phyloP scores from a whole-genome alignment of 116 monocot species.

The Cymodocea nodosa region DNA sequence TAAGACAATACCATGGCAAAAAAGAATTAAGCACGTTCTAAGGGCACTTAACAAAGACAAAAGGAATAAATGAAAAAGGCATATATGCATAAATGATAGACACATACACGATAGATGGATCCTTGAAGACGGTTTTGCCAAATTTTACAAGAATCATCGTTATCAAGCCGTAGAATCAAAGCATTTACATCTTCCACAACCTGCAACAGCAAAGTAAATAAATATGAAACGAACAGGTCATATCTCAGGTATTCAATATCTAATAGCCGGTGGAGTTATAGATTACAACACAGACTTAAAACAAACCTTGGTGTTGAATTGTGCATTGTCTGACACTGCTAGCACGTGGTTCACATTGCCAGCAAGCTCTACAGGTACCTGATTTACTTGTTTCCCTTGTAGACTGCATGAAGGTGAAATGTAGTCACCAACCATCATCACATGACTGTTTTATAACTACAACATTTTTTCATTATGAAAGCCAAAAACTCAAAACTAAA shows the following conservation, averaged over 20 bases:
- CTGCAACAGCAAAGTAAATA: conserved; percentile 15
- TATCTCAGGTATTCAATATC: neutral
- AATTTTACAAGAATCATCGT: conserved; percentile 42
- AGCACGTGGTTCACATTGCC: conserved; percentile 59
- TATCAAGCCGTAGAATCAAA: conserved; percentile 57
- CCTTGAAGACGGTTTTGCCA: conserved; percentile 89
- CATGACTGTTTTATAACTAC: no score
- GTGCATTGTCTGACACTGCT: conserved; percentile 59
- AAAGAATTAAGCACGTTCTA: neutral
- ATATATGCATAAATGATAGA: conserved; percentile 29
- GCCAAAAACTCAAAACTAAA: neutral
- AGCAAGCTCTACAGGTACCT: conserved; percentile 44
- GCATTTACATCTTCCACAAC: conserved; percentile 79
- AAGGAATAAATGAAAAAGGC: conserved; percentile 1
- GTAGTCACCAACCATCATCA: no score
- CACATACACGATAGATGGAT: conserved; percentile 73
- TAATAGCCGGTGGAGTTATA: neutral
- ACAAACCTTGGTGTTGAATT: conserved; percentile 55
- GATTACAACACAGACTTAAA: neutral
- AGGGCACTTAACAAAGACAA: neutral
- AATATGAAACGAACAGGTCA: neutral
- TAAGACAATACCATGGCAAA: neutral
- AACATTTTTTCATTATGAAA: neutral
- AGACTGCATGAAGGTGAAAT: conserved; percentile 43
- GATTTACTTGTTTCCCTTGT: conserved; percentile 82